These are phyloP conservation scores for Penicillium chermesinum DNA, from an alignment of 495 filamentous ascomycete genomes.

Conservation along the genomic window DNA sequence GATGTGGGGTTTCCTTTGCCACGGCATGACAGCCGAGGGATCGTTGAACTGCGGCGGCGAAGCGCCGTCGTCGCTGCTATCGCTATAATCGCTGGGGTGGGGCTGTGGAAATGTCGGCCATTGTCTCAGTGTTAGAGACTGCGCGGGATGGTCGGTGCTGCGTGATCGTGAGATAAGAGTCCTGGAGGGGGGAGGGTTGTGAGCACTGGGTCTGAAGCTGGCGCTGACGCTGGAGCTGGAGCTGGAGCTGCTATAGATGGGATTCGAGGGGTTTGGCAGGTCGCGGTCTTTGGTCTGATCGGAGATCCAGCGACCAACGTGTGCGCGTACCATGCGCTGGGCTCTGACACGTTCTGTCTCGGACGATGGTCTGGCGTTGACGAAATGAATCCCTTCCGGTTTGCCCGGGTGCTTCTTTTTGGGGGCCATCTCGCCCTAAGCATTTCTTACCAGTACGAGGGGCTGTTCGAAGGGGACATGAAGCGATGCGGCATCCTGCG, in stretches of 20 bases:
- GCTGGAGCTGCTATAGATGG: too few species aligned
- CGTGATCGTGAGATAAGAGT: not conserved
- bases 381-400: constrained; percentile 33
- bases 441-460: constrained; percentile 1
- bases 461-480: not conserved
- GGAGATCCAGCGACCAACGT: constrained; percentile 41
- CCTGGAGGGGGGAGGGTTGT: not conserved
- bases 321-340: constrained; percentile 34
- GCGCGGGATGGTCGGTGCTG: not conserved
- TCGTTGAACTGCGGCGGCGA: not conserved
- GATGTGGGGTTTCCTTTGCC: constrained; percentile 4
- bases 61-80: not conserved
- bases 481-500: not conserved
- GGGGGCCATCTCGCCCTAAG: constrained; percentile 19
- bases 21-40: not conserved
- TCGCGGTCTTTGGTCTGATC: constrained; percentile 36
- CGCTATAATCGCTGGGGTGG: not conserved
- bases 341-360: constrained; percentile 28
- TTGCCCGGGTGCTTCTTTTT: constrained; percentile 23
- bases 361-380: constrained; percentile 37
- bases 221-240: too few species aligned
- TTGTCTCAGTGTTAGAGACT: not conserved
- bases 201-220: too few species aligned
- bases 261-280: not conserved
- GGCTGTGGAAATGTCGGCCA: not conserved